Base-by-base conservation (phyloP, 768 basidiomycete species). In the Leccinum truebloodii region DNA sequence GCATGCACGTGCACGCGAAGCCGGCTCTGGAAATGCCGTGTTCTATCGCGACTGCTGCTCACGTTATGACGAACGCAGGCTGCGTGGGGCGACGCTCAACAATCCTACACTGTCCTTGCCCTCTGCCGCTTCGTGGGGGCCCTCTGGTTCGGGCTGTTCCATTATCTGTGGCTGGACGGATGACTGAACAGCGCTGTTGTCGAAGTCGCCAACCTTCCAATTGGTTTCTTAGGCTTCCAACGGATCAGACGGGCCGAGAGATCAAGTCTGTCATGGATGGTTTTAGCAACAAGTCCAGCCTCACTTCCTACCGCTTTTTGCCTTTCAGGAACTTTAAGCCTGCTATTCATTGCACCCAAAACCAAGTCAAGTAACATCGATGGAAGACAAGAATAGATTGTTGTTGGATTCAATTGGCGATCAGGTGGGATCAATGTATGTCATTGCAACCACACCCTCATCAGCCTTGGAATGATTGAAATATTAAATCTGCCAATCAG, bases 71-170 rank as follows among this genome's bases (percentile, higher is more conserved):
- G 50, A 82, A 66, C 24, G 86, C 83, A 30, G 81, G 73, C 59
- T 79, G 75, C 20, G 87, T 80, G 64, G 83, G 81, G 18, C 78
- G 75, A 34, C 75, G 69, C 77, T 71, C 5, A 88, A 73, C 37
- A 89, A 71, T 4, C 86, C 87, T 35, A 88, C 81, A 52, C 79
- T 78, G 65, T 88, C 86, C 44, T 86, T 84, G 39, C 80, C 79
- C 69, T 88, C 86, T 18, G 79, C 84, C 44, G 80, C 86, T 62
- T 87, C 84, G 37, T 83, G 78, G 6, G 78, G 78, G 4, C 81
- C 82, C 55, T 85, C 86, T 22, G 81, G 79, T 60, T 80, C 79
- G 7, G 80, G 77, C 48, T 76, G 75, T 52, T 79, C 75, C 71
- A 72, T 74, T 72, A 76, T 78, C 62, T 67, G 67, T 5, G 72